phyloP scores from a whole-genome alignment of 169 alveolate genomes.

The Eimeria necatrix region DNA sequence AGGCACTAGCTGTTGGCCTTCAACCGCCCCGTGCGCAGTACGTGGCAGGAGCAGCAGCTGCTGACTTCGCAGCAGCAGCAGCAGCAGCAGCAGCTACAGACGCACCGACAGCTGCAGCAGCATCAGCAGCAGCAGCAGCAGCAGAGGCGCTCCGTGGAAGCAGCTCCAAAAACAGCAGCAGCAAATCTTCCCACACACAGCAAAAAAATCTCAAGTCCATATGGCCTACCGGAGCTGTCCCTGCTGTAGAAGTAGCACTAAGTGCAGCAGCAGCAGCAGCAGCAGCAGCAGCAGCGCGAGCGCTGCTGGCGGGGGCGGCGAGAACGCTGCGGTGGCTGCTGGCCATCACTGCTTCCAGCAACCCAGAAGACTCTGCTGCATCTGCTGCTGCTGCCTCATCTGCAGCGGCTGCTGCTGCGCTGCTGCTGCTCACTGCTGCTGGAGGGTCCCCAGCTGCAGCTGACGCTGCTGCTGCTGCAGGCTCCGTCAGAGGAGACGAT shows the following conservation, averaged over 20 bases:
- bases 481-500: not conserved
- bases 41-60: not conserved
- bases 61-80: not conserved
- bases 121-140: too few relatives aligned
- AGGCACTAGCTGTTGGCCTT: not conserved
- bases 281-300: not conserved
- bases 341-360: conserved; percentile 42
- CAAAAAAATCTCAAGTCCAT: not conserved
- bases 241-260: not conserved
- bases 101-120: not conserved
- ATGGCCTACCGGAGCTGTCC: not conserved
- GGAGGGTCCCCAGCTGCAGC: conserved; percentile 21
- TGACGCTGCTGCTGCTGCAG: not conserved
- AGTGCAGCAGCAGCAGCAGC: not conserved
- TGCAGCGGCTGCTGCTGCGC: conserved; percentile 43
- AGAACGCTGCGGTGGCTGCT: conserved; percentile 33
- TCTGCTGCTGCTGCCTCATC: conserved; percentile 56
- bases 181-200: not conserved
- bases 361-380: not conserved
- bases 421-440: not conserved
- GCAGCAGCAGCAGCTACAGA: conserved; percentile 2
- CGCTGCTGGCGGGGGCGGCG: not conserved
- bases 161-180: not conserved
- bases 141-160: not conserved
- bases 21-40: not conserved